Evolutionary conservation across 805 yeast species (phyloP).

Genomic region (Saturnispora galanensis): DNA sequence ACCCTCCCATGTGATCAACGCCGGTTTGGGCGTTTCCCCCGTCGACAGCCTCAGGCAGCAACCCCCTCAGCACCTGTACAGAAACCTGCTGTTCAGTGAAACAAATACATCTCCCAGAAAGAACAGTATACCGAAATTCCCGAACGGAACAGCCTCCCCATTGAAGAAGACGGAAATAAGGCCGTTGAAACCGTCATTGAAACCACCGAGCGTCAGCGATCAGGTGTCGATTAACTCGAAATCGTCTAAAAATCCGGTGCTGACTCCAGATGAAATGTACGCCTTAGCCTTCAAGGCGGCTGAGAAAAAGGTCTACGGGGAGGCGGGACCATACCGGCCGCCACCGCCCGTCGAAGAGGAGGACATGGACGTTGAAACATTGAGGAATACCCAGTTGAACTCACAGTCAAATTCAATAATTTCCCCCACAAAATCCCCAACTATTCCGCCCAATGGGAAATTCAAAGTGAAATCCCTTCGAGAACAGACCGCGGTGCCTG

Average conservation of each 20-base stretch:
- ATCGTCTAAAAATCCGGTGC: conserved; percentile 4
- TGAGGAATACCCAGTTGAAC: conserved; percentile 21
- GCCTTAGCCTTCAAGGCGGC: conserved; percentile 48
- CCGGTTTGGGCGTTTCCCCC: conserved; percentile 1
- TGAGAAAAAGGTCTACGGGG: conserved; percentile 45
- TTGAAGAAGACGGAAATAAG: neutral
- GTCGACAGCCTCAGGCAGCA: neutral
- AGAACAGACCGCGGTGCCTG: neutral
- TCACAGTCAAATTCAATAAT: conserved; percentile 5
- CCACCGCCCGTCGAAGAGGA: neutral
- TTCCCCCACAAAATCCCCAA: no score
- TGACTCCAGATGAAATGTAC: conserved; percentile 44
- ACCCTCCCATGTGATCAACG: neutral
- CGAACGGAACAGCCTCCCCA: neutral
- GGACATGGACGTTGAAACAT: conserved; percentile 19
- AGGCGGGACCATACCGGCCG: conserved; percentile 8
- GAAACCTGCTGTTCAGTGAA: conserved; percentile 5
- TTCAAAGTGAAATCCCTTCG: neutral
- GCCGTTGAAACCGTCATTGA: conserved; percentile 5
- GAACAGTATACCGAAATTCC: conserved; percentile 8
- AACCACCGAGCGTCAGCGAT: neutral
- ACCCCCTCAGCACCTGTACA: conserved; percentile 9
- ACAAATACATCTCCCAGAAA: conserved; percentile 6
- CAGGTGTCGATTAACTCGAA: neutral
- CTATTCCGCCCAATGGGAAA: neutral